These are phyloP conservation scores for Sporobolomyces roseus DNA, from an alignment of 768 basidiomycete genomes.

Conservation along the genomic window DNA sequence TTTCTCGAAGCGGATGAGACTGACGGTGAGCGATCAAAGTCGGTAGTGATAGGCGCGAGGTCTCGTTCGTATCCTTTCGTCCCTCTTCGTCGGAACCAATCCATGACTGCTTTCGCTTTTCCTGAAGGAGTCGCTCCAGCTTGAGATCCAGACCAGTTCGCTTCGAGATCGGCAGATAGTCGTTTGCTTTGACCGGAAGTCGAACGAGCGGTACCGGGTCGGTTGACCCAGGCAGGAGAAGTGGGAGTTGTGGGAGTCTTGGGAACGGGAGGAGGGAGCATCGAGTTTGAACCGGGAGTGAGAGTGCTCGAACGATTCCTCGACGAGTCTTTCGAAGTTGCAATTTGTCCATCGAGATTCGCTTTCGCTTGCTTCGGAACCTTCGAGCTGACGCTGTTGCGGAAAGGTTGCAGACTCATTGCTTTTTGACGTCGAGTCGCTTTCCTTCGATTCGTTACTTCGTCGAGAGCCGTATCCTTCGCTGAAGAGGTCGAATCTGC, in stretches of 20 bases:
- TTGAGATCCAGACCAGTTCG: conserved; percentile 24
- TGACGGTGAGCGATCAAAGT: conserved; percentile 29
- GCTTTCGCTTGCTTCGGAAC: conserved; percentile 21
- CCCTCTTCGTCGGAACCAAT: conserved; percentile 74
- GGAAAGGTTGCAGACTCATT: conserved; percentile 58
- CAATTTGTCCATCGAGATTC: conserved; percentile 17
- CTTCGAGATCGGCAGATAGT: conserved; percentile 34
- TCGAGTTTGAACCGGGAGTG: not conserved
- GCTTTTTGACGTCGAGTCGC: conserved; percentile 59
- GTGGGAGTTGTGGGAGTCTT: not conserved
- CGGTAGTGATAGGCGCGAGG: conserved; percentile 19
- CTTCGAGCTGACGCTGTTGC: conserved; percentile 26
- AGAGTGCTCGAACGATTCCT: conserved; percentile 26
- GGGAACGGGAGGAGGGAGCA: not conserved
- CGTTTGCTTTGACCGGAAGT: conserved; percentile 10
- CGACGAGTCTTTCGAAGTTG: conserved; percentile 1
- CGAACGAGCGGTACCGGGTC: conserved; percentile 1
- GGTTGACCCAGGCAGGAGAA: conserved; percentile 4
- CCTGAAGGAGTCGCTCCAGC: conserved; percentile 55
- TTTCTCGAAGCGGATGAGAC: not conserved
- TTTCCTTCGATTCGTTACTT: conserved; percentile 34
- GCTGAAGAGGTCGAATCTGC: not conserved
- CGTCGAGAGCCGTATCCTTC: conserved; percentile 26
- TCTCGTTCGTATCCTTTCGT: conserved; percentile 19
- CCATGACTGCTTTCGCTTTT: conserved; percentile 93